A percentile compares a stretch with the other conserved stretches of the same genome.
Conservation (phyloP, 202 grass and related monocot genomes). For the Zoysia matrella region DNA sequence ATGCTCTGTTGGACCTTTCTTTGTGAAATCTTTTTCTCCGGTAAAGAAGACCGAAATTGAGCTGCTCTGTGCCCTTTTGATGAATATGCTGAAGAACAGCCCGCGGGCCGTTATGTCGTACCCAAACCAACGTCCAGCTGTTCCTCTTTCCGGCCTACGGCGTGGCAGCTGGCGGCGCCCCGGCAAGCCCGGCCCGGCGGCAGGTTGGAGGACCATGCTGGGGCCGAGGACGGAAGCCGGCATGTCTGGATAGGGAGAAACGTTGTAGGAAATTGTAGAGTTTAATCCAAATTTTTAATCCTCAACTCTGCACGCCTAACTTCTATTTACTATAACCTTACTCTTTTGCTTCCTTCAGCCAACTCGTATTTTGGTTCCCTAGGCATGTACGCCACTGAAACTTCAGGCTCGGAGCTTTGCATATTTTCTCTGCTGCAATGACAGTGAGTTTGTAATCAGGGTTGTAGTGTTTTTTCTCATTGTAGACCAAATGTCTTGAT, state of each 20-base stretch:
- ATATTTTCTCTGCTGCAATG: too few relatives aligned
- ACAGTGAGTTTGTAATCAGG: too few relatives aligned
- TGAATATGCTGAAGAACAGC: neutral
- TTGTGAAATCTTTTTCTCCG: neutral
- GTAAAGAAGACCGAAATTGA: conserved; percentile 1
- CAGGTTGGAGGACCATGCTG: too few relatives aligned
- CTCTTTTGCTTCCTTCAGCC: neutral
- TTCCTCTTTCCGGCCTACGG: neutral
- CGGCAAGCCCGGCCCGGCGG: neutral
- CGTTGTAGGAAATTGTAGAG: neutral
- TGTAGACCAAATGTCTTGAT: too few relatives aligned
- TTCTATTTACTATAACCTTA: neutral
- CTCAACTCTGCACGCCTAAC: neutral
- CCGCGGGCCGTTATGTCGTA: neutral
- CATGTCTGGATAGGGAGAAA: neutral
- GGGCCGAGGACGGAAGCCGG: too few relatives aligned
- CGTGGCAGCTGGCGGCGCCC: neutral
- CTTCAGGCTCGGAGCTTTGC: neutral
- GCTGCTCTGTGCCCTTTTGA: neutral
- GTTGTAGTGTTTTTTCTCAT: too few relatives aligned
- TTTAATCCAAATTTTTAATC: neutral
- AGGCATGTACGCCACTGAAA: neutral
- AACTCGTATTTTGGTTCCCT: neutral
- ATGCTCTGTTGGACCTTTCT: neutral
- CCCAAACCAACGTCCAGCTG: neutral